Percentiles rank a stretch among this genome's conserved stretches.
Conservation (phyloP, 2,329 filamentous ascomycete genomes). For the Microcyclosporella mali region DNA sequence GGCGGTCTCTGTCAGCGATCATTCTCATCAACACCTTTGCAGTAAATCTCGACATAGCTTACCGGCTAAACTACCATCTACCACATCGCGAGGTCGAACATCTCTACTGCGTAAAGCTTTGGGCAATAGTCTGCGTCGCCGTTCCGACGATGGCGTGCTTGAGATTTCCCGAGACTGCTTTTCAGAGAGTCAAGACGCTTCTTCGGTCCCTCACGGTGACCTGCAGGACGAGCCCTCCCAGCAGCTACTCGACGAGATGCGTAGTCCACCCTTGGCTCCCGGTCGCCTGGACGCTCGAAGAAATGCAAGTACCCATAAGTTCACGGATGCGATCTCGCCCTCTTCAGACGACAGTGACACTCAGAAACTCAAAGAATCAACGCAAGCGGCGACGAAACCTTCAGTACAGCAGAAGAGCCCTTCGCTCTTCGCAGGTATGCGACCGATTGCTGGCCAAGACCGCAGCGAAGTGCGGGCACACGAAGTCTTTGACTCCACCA, state of each 20-base stretch:
- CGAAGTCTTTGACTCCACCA: not conserved
- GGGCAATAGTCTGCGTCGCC: constrained; percentile 9
- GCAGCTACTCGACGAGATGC: not conserved
- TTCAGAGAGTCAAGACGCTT: no score
- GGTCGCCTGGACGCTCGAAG: no score
- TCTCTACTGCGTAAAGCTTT: constrained; percentile 13
- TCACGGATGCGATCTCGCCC: not conserved
- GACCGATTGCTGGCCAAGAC: constrained; percentile 4
- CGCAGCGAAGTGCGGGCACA: not conserved
- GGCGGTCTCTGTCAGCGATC: constrained; percentile 6
- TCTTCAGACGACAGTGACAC: not conserved
- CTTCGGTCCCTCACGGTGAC: no score
- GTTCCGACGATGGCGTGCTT: not conserved
- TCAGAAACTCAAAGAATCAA: not conserved
- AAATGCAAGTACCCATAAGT: no score
- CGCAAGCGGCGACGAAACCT: constrained; percentile 2
- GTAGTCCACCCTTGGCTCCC: no score
- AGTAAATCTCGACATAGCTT: constrained; percentile 3
- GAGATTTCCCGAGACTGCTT: no score
- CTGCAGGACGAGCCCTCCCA: not conserved
- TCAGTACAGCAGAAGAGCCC: constrained; percentile 5
- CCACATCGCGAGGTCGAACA: not conserved
- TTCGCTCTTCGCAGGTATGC: not conserved
- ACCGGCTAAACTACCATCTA: not conserved
- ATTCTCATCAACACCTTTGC: constrained; percentile 1